Evolutionary conservation across 495 filamentous ascomycete genomes (phyloP).

Genomic region (Daldinia caldariorum): DNA sequence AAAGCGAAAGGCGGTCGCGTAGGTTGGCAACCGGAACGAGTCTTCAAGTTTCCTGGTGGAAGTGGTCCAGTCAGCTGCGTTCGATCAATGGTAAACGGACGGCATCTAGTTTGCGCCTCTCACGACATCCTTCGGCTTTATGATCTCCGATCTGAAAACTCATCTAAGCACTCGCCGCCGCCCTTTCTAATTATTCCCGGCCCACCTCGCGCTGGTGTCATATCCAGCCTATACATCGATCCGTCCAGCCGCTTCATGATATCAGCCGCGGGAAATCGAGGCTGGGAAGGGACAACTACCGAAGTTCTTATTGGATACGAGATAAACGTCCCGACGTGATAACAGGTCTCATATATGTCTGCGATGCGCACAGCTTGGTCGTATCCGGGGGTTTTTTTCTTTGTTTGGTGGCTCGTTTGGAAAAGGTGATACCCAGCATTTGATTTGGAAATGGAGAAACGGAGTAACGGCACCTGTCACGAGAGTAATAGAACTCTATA

Average conservation of each 20-base stretch:
- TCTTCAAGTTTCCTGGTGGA: slow-evolving; percentile 88
- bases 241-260: slow-evolving; percentile 90
- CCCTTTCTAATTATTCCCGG: slow-evolving; percentile 96
- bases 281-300: slow-evolving; percentile 93
- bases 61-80: slow-evolving; percentile 89
- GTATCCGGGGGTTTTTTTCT: neutral
- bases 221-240: slow-evolving; percentile 84
- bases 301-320: slow-evolving; percentile 96
- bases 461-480: slow-evolving; percentile 16
- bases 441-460: slow-evolving; percentile 16
- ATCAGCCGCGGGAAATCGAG: slow-evolving; percentile 86
- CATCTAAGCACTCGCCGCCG: slow-evolving; percentile 77
- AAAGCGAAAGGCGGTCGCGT: slow-evolving; percentile 67
- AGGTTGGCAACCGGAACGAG: slow-evolving; percentile 71
- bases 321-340: slow-evolving; percentile 59
- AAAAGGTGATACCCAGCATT: slow-evolving; percentile 27
- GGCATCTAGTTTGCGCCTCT: slow-evolving; percentile 92
- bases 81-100: slow-evolving; percentile 89
- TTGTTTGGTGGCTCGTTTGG: neutral
- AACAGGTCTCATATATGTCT: neutral
- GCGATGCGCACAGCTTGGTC: neutral
- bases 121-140: slow-evolving; percentile 95
- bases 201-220: slow-evolving; percentile 86
- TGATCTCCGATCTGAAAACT: slow-evolving; percentile 76
- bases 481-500: neutral